These are phyloP conservation scores for Austroboletus festivus DNA, from an alignment of 768 basidiomycete species.

Conservation along the genomic window DNA sequence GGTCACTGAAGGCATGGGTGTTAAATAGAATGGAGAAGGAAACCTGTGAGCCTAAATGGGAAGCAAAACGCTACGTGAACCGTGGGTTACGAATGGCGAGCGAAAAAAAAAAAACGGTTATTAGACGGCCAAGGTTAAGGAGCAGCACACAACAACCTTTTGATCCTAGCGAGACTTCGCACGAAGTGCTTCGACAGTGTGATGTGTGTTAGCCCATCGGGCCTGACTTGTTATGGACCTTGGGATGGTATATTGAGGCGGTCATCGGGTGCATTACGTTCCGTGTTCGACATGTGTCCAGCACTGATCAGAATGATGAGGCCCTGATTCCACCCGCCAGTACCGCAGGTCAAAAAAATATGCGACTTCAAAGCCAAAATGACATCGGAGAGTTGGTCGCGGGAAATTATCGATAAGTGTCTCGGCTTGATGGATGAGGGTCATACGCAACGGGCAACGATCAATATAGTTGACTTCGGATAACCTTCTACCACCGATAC, in stretches of 20 bases:
- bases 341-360: too few species aligned
- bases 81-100: background rate
- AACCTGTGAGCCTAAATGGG: background rate
- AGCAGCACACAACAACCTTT: conserved; percentile 6
- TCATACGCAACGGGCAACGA: too few species aligned
- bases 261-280: conserved; percentile 8
- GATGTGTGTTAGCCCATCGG: conserved; percentile 1
- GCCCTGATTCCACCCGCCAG: too few species aligned
- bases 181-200: conserved; percentile 11
- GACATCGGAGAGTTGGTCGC: too few species aligned
- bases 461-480: too few species aligned
- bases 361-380: background rate
- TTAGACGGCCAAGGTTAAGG: conserved; percentile 15
- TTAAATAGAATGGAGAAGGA: background rate
- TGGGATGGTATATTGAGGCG: background rate
- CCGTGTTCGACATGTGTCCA: background rate
- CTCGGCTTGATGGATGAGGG: too few species aligned
- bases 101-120: conserved; percentile 9
- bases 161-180: conserved; percentile 20
- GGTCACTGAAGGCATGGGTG: background rate
- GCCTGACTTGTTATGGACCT: conserved; percentile 5
- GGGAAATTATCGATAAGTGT: too few species aligned
- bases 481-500: too few species aligned
- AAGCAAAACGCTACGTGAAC: background rate
- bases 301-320: too few species aligned